phyloP scores from a whole-genome alignment of 192 early-diverging fungal species.

The Coemansia sp. region DNA sequence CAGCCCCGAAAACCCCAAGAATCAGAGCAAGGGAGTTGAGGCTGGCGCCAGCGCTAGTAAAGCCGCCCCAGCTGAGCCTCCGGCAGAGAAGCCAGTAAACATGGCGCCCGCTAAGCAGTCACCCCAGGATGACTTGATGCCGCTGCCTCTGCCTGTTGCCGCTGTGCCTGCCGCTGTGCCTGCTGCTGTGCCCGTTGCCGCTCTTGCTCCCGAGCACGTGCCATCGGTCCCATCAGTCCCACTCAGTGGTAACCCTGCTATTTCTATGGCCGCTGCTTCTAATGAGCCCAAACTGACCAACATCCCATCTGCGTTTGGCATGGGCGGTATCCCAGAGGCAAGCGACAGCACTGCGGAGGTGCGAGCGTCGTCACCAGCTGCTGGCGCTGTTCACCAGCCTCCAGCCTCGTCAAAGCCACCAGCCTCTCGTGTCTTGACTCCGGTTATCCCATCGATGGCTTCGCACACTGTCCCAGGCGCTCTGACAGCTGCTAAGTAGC shows the following conservation, averaged over 20 bases:
- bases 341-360: neutral
- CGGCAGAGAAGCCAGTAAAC: constrained; percentile 1
- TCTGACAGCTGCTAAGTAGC: constrained; percentile 23
- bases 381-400: neutral
- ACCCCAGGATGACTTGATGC: neutral
- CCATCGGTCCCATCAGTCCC: neutral
- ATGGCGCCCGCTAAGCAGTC: neutral
- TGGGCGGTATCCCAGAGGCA: neutral
- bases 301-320: neutral
- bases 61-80: neutral
- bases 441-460: constrained; percentile 31
- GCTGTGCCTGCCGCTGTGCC: neutral
- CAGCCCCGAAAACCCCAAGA: constrained; percentile 46
- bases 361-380: neutral
- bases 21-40: constrained; percentile 6
- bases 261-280: neutral
- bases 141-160: neutral
- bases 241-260: neutral
- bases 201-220: constrained; percentile 2
- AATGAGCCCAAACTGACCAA: neutral
- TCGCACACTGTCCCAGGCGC: constrained; percentile 29
- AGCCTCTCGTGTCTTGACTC: neutral
- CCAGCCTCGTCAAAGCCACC: neutral
- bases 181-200: neutral
- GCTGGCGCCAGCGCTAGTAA: neutral